These are phyloP conservation scores for Abrus precatorius DNA, from an alignment of 306 rosid genomes.

Conservation along the genomic window DNA sequence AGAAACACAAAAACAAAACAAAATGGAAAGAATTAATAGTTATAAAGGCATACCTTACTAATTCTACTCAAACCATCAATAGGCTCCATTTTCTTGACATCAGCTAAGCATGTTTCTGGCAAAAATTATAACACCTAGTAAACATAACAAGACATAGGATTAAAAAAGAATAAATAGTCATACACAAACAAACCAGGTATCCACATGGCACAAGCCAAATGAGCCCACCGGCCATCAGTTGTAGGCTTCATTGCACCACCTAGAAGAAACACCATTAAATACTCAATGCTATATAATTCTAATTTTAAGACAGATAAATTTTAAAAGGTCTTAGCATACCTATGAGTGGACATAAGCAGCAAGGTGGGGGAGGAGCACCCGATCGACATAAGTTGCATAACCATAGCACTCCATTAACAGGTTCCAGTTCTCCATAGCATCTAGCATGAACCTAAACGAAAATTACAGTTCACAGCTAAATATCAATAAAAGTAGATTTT, in stretches of 20 bases:
- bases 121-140: conserved; percentile 51
- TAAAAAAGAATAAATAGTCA: conserved; percentile 38
- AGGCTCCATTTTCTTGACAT: conserved; percentile 97
- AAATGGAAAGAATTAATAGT: conserved; percentile 3
- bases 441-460: conserved; percentile 87
- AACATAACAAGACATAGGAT: conserved; percentile 33
- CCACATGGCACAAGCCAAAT: conserved; percentile 99
- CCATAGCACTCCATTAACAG: conserved; percentile 92
- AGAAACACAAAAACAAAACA: neutral
- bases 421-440: conserved; percentile 96
- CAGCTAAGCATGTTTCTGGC: conserved; percentile 97
- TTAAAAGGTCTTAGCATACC: conserved; percentile 62
- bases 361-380: conserved; percentile 88
- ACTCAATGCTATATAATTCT: conserved; percentile 37
- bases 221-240: conserved; percentile 99
- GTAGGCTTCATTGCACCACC: conserved; percentile 99
- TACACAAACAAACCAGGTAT: conserved; percentile 84
- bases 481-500: conserved; percentile 43
- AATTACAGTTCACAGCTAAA: conserved; percentile 33
- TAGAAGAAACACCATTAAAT: conserved; percentile 53
- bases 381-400: conserved; percentile 94
- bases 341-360: conserved; percentile 95
- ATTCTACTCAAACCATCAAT: conserved; percentile 94
- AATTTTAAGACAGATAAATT: conserved; percentile 27
- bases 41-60: conserved; percentile 70